Evolutionary conservation across 2,329 filamentous ascomycete species (phyloP), one percentile per base, ranked within the genome.

Genomic region (Amauroascus niger): DNA sequence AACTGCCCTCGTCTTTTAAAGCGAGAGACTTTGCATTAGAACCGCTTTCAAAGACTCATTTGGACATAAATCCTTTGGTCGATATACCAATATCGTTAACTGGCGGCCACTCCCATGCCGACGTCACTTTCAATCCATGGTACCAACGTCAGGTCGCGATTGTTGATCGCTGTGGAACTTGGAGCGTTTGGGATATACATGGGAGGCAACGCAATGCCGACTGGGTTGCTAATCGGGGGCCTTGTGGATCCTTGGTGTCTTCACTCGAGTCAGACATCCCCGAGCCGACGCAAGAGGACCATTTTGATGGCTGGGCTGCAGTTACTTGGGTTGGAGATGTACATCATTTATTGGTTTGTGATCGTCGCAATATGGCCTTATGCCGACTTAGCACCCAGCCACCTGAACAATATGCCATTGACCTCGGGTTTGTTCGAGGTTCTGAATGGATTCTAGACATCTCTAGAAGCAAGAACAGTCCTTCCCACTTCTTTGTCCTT

Each of bases 81-180:
- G 70, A 70, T 33, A 66, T 81, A 35, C 60, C 64, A 1, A 63
- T 64, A 13, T 62, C 66, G 1, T 62, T 72, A 24, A 78, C 74
- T 1, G 76, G 74, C 9, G 74, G 71, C 0, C 62, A 64, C 28
- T 59, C 73, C 2, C 78, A 81, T 63, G 74, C 74, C 1, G 74
- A 82, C 64, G 70, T 83, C 9, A 64, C 73, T 6, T 83, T 83
- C 64, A 81, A 83, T 60, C 79, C 79, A 3, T 79, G 76, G 69
- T 78, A 79, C 62, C 72, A 76, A 54, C 71, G 72, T n/a, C 76
- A 80, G 60, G 63, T 83, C 54, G 80, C 71, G 1, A 67, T 82
- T 13, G 64, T 82, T 18, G 79, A 83, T 61, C 70, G 72, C 43
- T 59, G 64, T 28, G 79, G 78, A 1, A 67, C 67, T 37, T 84